Percentiles rank a stretch among this genome's conserved stretches.
Conservation (phyloP, 2,329 filamentous ascomycete species). For the Ascocoryne sarcoides region DNA sequence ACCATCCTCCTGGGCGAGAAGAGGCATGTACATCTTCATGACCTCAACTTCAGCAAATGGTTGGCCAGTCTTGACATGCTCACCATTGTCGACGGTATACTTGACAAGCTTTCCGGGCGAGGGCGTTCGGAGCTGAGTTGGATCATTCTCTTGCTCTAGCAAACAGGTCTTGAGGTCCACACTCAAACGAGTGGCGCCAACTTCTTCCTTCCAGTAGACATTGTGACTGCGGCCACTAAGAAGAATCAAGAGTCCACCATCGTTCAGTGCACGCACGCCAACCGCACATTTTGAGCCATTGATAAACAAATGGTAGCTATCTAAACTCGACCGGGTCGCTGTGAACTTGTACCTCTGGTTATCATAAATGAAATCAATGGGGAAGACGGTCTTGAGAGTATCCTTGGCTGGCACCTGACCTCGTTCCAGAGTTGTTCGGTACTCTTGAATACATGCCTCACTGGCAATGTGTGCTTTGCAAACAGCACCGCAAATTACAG, state of each 20-base stretch:
- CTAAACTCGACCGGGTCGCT: slow-evolving; percentile 79
- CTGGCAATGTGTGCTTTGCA: slow-evolving; percentile 94
- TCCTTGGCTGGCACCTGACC: slow-evolving; percentile 96
- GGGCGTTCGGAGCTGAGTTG: slow-evolving; percentile 89
- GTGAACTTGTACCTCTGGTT: slow-evolving; percentile 97
- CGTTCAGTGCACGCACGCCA: slow-evolving; percentile 83
- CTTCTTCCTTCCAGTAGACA: slow-evolving; percentile 99
- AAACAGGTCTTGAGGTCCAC: slow-evolving; percentile 98
- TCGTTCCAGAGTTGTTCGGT: slow-evolving; percentile 83
- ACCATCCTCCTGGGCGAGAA: slow-evolving; percentile 90
- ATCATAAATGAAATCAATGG: slow-evolving; percentile 98
- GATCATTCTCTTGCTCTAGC: slow-evolving; percentile 97
- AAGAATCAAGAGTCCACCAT: slow-evolving; percentile 86
- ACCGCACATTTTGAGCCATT: slow-evolving; percentile 96
- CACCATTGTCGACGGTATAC: slow-evolving; percentile 90
- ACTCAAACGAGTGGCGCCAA: slow-evolving; percentile 87
- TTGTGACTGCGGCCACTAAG: slow-evolving; percentile 92
- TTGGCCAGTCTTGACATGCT: slow-evolving; percentile 86
- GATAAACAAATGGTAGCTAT: slow-evolving; percentile 97
- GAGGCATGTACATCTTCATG: slow-evolving; percentile 99
- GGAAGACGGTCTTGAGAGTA: slow-evolving; percentile 94
- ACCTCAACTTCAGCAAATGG: slow-evolving; percentile 96
- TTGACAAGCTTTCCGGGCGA: slow-evolving; percentile 97
- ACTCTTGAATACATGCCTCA: slow-evolving; percentile 79
- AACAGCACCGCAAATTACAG: slow-evolving; percentile 90